Percentiles rank a stretch among this genome's conserved stretches.
phyloP scores from a whole-genome alignment of 2,329 filamentous ascomycete species.

The Colletotrichum lindemuthianum region DNA sequence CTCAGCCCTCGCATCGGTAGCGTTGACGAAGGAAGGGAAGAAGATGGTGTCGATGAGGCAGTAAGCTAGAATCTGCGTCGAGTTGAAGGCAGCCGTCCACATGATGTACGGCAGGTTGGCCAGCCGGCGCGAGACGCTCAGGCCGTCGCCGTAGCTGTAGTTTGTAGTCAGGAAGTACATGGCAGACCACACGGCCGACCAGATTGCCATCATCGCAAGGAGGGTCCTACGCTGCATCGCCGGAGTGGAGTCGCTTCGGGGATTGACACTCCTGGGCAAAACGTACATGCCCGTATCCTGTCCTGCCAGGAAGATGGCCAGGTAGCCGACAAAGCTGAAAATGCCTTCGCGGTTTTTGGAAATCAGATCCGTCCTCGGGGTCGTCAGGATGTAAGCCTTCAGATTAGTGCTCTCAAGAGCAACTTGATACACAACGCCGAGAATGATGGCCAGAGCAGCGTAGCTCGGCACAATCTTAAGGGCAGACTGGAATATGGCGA shows the following conservation, averaged over 20 bases:
- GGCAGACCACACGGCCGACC: conserved; percentile 73
- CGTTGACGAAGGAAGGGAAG: conserved; percentile 77
- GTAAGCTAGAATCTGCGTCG: conserved; percentile 81
- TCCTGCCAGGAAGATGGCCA: conserved; percentile 93
- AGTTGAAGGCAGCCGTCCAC: conserved; percentile 94
- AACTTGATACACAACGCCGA: conserved; percentile 78
- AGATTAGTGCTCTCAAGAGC: conserved; percentile 80
- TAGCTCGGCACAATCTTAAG: conserved; percentile 80
- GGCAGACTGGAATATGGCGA: conserved; percentile 81
- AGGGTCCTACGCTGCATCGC: conserved; percentile 65
- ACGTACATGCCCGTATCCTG: conserved; percentile 85
- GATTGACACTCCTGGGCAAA: conserved; percentile 68
- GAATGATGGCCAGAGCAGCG: conserved; percentile 75
- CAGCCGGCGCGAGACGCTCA: conserved; percentile 85
- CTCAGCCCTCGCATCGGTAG: conserved; percentile 65
- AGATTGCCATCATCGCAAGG: conserved; percentile 70
- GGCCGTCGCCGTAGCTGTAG: conserved; percentile 74
- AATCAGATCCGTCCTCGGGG: conserved; percentile 80
- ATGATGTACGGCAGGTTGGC: conserved; percentile 94
- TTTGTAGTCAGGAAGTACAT: conserved; percentile 77
- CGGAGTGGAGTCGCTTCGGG: conserved; percentile 53
- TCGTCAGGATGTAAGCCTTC: conserved; percentile 84
- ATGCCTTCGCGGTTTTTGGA: conserved; percentile 94
- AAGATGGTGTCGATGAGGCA: conserved; percentile 80
- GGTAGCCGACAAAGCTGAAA: conserved; percentile 93